Evolutionary conservation across 2,329 filamentous ascomycete species (phyloP).

Genomic region (Nothomitra cinnamomea): DNA sequence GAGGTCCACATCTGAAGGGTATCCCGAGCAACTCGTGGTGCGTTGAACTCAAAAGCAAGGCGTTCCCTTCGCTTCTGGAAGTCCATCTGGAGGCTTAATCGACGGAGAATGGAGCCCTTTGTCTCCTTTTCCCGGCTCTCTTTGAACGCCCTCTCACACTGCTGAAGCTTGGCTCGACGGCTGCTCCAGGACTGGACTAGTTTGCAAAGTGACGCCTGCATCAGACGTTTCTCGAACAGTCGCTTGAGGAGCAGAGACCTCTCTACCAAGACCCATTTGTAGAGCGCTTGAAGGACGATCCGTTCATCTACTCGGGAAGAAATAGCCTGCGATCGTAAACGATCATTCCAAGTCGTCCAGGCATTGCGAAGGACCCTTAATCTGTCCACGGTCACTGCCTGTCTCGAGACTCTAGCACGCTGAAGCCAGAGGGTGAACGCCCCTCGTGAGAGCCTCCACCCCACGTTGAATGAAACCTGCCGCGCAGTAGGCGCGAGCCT

Average conservation of each 20-base stretch:
- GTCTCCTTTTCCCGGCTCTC: background rate
- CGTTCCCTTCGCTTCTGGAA: constrained; percentile 24
- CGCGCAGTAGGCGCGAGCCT: constrained; percentile 25
- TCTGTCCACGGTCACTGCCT: constrained; percentile 33
- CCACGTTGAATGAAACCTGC: constrained; percentile 27
- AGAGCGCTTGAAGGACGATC: constrained; percentile 36
- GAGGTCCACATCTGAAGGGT: constrained; percentile 23
- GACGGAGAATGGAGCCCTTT: constrained; percentile 19
- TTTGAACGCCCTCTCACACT: background rate
- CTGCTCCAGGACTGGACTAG: constrained; percentile 20
- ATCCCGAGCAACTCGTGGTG: constrained; percentile 24
- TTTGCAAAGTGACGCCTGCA: constrained; percentile 21
- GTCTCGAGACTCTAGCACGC: constrained; percentile 25
- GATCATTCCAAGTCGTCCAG: constrained; percentile 46
- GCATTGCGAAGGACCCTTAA: constrained; percentile 37
- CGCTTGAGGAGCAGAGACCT: constrained; percentile 24
- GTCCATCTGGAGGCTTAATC: constrained; percentile 23
- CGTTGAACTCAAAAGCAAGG: constrained; percentile 26
- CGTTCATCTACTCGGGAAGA: constrained; percentile 36
- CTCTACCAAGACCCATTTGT: constrained; percentile 42
- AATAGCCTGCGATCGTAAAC: constrained; percentile 35
- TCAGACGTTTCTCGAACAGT: constrained; percentile 23
- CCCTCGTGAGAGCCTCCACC: constrained; percentile 27
- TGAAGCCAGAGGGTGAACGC: constrained; percentile 33
- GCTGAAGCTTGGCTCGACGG: background rate